phyloP scores from a whole-genome alignment of 176 grass and related monocot species.

The Pharus latifolius region DNA sequence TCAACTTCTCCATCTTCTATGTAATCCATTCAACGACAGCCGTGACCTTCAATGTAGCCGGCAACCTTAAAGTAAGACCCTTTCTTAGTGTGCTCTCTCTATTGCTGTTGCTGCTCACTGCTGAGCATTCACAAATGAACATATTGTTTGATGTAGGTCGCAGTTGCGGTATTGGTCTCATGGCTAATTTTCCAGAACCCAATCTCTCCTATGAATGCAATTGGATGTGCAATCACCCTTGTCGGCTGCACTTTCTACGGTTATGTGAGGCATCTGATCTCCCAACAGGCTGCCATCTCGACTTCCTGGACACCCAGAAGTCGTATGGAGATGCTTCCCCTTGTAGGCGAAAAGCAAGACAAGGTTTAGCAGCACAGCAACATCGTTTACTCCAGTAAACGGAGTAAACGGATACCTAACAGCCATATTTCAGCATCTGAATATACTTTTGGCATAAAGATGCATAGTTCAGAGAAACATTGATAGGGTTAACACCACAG shows the following conservation, averaged over 20 bases:
- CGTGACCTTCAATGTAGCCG: slow-evolving; percentile 72
- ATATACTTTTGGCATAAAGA: neutral
- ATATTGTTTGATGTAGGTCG: slow-evolving; percentile 26
- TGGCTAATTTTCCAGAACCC: slow-evolving; percentile 96
- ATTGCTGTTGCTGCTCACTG: neutral
- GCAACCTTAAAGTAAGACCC: slow-evolving; percentile 50
- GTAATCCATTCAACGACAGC: slow-evolving; percentile 76
- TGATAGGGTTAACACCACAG: neutral
- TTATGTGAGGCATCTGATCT: slow-evolving; percentile 68
- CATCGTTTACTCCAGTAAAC: neutral
- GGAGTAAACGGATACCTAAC: slow-evolving; percentile 19
- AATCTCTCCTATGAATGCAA: slow-evolving; percentile 74
- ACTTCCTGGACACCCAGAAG: slow-evolving; percentile 48
- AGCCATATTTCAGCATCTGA: neutral
- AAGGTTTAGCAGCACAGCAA: slow-evolving; percentile 37
- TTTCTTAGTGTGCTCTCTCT: neutral
- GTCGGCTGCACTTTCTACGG: slow-evolving; percentile 91
- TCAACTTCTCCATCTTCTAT: slow-evolving; percentile 79
- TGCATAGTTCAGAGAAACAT: neutral
- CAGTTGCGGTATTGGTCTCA: slow-evolving; percentile 74
- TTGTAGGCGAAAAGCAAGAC: slow-evolving; percentile 62
- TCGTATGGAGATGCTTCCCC: slow-evolving; percentile 73
- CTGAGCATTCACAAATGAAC: neutral
- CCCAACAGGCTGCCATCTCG: slow-evolving; percentile 29
- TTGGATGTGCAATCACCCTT: slow-evolving; percentile 73